Evolutionary conservation across 805 yeast genomes (phyloP), one percentile per base, ranked within the genome.

Genomic region (Blastobotrys parvus): DNA sequence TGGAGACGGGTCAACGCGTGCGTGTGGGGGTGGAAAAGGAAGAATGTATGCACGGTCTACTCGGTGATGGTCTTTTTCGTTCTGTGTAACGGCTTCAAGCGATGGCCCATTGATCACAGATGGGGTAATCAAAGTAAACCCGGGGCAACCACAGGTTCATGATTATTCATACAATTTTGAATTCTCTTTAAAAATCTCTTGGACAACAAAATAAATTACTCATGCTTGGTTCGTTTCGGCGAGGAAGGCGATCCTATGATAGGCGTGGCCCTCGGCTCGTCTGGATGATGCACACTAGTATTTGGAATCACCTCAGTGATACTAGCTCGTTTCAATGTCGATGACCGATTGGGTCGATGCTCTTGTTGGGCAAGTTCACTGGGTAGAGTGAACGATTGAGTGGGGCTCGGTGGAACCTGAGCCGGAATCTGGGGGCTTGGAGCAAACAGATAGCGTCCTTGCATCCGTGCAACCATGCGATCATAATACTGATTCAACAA

Each of bases 401-500:
- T 11, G 8, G 6, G 20, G n/a, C 10, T 4, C 8, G 37, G 6
- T 4, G 6, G 25, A 5, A 7, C 10, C 25, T 21, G n/a, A 11
- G 38, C 22, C 38, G 18, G 22, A 3, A 4, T 23, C 39, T 27
- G 29, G n/a, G n/a, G n/a, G n/a, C n/a, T n/a, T n/a, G n/a, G n/a
- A n/a, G 38, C 53, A 29, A 57, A 42, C 11, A 39, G 44, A 44
- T 58, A 58, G 6, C 41, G 41, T 8, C 43, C 43, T 18, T 38
- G 45, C 49, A 57, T 45, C 3, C 67, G 52, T 32, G 48, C 40
- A 13, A 59, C 55, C 60, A 65, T 53, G 19, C 57, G 49, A 25
- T 51, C 53, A 45, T 64, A 67, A 50, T 64, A 64, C 35, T 60
- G 58, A 29, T 53, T 45, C 17, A 67, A 54, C 16, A 56, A 44